Evolutionary conservation across 139 green algal species (phyloP), one percentile per base, ranked within the genome.

Genomic region (Chlorella sp.): DNA sequence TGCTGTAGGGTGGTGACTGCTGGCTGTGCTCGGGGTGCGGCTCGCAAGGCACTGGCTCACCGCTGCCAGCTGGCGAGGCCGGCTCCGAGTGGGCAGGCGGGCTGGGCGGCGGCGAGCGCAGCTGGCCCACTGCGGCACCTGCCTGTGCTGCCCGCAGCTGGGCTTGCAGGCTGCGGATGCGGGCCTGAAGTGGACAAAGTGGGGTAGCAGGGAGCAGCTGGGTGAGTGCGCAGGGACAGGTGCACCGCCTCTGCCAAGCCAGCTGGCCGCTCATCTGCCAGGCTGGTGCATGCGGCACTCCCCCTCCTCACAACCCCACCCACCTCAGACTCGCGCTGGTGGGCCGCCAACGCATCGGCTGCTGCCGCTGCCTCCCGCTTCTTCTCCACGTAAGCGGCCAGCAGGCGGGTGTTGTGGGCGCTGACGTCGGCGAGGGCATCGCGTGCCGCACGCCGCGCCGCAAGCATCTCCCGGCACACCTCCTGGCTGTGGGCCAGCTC

Each of bases 381-480:
- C 70, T 80, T 51, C 3, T 56, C 81, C 13, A 78, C 81, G 16
- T 80, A 78, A 1, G 81, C 81, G 6, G 81, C 36, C 38, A 85
- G 46, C 69, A 85, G 51, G 2, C 81, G 69, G 30, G 67, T 56
- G 56, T 85, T 85, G 51, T 85, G 81, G 43, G 56, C 20, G 30
- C 72, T 60, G 28, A 85, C 69, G 28, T 85, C 81, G 5, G 81
- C 54, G 28, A 85, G 69, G 20, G 81, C 81, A 22, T 85, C 81
- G 8, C 81, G 81, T 17, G 81, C 81, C 6, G 68, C 81, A 11
- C 81, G 69, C 26, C 81, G 69, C 17, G 81, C 68, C 1, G 81
- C 81, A 30, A 84, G 62, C 78, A 84, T 84, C 64, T 84, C 78
- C 38, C 64, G 62, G 62, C 78, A 84, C 43, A 84, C 78, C 78